These are phyloP conservation scores for Arthroderma uncinatum DNA, from an alignment of 2,329 filamentous ascomycete genomes.

Conservation along the genomic window DNA sequence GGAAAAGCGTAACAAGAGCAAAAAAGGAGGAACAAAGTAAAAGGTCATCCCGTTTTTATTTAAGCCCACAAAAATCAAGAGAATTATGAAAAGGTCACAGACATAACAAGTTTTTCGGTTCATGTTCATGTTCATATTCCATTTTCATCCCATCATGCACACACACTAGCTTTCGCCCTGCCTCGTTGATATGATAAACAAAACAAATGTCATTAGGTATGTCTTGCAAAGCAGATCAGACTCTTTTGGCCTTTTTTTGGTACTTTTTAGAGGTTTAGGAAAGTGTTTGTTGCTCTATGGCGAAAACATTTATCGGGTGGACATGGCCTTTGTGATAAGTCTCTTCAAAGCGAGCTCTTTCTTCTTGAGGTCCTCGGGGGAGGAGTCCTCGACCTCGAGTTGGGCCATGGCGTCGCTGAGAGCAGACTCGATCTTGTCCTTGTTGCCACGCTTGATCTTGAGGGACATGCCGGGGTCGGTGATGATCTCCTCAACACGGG, in stretches of 20 bases:
- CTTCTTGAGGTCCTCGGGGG: constrained; percentile 96
- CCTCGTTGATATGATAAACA: constrained; percentile 1
- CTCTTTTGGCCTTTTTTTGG: constrained; percentile 15
- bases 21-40: constrained; percentile 5
- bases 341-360: constrained; percentile 98
- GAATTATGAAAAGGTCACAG: constrained; percentile 3
- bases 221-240: constrained; percentile 8
- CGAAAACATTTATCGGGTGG: constrained; percentile 59
- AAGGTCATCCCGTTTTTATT: constrained; percentile 6
- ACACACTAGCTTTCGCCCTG: neutral
- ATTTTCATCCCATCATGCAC: constrained; percentile 4
- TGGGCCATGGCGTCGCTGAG: constrained; percentile 96
- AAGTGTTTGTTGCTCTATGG: neutral
- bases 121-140: neutral
- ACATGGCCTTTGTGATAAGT: constrained; percentile 96
- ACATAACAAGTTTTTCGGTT: neutral
- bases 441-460: constrained; percentile 97
- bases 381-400: constrained; percentile 87
- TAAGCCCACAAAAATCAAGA: constrained; percentile 1
- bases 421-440: constrained; percentile 98
- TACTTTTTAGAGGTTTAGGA: neutral
- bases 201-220: constrained; percentile 9
- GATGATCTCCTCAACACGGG: constrained; percentile 96
- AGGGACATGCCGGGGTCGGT: constrained; percentile 91
- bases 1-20: neutral